Conservation (phyloP, 73 alveolate genomes). For the Paramecium pentaurelia region DNA sequence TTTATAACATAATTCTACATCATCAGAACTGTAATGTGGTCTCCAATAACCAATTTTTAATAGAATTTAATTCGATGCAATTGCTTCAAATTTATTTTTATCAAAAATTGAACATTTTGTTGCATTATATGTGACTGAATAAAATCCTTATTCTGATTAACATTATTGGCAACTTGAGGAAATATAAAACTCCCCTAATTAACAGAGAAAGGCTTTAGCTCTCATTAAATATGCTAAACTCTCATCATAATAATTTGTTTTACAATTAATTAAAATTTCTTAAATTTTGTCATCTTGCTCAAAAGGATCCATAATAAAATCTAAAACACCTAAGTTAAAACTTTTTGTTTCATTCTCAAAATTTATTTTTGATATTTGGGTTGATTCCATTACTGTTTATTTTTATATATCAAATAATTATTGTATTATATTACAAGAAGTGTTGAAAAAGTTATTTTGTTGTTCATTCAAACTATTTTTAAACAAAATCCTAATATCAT, state of each 20-base stretch:
- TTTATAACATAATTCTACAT: neutral
- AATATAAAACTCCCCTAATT: neutral
- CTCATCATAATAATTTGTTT: neutral
- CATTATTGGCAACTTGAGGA: neutral
- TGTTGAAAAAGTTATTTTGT: no score
- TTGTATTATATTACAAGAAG: no score
- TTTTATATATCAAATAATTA: no score
- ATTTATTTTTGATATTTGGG: no score
- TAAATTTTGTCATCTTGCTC: no score
- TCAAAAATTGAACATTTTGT: neutral
- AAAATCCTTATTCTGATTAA: neutral
- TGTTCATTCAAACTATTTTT: neutral
- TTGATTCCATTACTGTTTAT: no score
- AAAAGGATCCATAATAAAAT: neutral
- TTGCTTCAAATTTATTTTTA: neutral
- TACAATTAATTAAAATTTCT: neutral
- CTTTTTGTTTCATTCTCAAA: no score
- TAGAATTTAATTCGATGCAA: neutral
- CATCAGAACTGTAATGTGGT: neutral
- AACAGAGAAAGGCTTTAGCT: neutral
- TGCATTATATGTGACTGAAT: neutral
- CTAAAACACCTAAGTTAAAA: no score
- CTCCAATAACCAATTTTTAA: neutral
- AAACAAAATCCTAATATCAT: no score
- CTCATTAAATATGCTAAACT: neutral